These are phyloP conservation scores for Monilinia fructicola DNA, from an alignment of 2,329 filamentous ascomycete species.

Conservation along the genomic window DNA sequence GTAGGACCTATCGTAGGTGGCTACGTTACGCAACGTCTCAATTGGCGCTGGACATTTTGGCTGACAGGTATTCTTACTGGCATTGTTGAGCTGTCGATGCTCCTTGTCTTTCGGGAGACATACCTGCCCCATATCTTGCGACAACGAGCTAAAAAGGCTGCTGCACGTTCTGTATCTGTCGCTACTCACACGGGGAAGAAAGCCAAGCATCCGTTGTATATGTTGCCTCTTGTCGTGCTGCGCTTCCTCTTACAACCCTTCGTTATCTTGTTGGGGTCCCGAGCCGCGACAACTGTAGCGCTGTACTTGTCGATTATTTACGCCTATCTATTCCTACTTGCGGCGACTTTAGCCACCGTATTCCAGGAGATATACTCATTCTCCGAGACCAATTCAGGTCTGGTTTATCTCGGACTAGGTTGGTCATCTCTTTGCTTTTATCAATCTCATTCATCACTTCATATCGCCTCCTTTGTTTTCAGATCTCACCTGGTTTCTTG, in stretches of 20 bases:
- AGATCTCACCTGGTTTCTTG: too few species aligned
- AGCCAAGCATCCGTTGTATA: conserved; percentile 43
- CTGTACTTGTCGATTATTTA: conserved; percentile 46
- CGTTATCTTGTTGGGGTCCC: too few species aligned
- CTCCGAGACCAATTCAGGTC: conserved; percentile 52
- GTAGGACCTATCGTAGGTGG: conserved; percentile 40
- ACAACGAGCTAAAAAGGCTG: too few species aligned
- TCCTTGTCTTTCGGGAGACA: conserved; percentile 54
- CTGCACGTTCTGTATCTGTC: too few species aligned
- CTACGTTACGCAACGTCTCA: conserved; percentile 46
- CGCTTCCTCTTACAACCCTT: conserved; percentile 43
- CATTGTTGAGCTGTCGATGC: conserved; percentile 46
- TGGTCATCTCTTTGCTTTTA: neutral
- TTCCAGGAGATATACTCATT: conserved; percentile 43
- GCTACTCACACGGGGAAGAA: conserved; percentile 49
- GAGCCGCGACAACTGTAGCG: conserved; percentile 21
- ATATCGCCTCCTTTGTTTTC: neutral
- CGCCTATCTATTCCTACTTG: conserved; percentile 48
- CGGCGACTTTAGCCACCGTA: conserved; percentile 47
- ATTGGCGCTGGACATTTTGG: conserved; percentile 56
- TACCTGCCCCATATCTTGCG: conserved; percentile 36
- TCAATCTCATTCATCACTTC: too few species aligned
- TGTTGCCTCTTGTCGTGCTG: conserved; percentile 50
- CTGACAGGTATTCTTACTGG: conserved; percentile 45
- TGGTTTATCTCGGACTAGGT: conserved; percentile 56